These are phyloP conservation scores for Gelatoporia subvermispora DNA, from an alignment of 768 basidiomycete genomes.

Conservation along the genomic window DNA sequence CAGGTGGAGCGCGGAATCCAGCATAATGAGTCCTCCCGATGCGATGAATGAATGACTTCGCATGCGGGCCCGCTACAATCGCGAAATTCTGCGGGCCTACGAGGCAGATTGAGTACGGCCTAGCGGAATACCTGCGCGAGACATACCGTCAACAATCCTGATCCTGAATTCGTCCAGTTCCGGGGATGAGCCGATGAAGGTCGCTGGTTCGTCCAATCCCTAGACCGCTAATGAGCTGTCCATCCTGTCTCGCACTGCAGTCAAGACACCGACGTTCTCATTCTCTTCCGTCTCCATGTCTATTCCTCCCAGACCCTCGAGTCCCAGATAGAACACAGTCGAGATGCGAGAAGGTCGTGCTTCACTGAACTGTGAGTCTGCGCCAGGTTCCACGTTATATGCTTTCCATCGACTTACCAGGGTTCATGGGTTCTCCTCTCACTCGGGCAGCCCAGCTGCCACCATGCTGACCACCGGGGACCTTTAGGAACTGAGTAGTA, in stretches of 20 bases:
- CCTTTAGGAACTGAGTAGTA: conserved; percentile 80
- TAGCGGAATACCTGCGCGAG: neutral
- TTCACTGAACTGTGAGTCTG: conserved; percentile 25
- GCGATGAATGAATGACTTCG: conserved; percentile 51
- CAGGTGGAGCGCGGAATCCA: conserved; percentile 56
- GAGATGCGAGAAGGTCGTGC: conserved; percentile 60
- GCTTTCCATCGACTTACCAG: conserved; percentile 37
- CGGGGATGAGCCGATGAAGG: conserved; percentile 67
- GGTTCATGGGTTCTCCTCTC: conserved; percentile 71
- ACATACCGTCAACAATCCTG: conserved; percentile 70
- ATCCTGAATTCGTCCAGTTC: conserved; percentile 82
- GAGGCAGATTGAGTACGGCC: neutral
- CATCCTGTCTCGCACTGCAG: conserved; percentile 4
- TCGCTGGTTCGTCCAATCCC: conserved; percentile 71
- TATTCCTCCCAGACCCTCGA: conserved; percentile 82
- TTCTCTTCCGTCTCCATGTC: conserved; percentile 75
- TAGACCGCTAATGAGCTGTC: conserved; percentile 24
- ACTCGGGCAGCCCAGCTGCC: conserved; percentile 89
- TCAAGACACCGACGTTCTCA: conserved; percentile 53
- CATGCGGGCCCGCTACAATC: conserved; percentile 50
- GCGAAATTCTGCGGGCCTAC: conserved; percentile 56
- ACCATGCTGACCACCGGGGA: conserved; percentile 76
- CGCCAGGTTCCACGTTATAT: neutral
- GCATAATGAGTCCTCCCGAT: conserved; percentile 69
- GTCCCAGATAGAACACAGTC: conserved; percentile 79